Conservation (phyloP, 495 filamentous ascomycete species). For the Annulohypoxylon moriforme region DNA sequence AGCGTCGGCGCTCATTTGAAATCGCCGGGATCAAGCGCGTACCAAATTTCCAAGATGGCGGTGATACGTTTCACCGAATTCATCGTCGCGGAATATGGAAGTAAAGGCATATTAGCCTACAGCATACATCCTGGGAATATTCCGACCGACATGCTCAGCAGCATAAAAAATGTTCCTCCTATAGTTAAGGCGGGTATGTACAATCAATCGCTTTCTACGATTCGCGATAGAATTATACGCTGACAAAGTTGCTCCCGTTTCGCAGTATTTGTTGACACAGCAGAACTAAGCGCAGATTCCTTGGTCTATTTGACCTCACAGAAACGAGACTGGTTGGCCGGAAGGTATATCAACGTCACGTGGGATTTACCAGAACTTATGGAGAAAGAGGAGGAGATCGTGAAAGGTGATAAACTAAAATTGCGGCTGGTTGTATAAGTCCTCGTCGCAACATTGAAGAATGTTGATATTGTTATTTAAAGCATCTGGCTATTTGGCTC, state of each 20-base stretch:
- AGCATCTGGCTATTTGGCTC: not conserved
- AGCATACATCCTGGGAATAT: conserved; percentile 64
- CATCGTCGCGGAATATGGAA: conserved; percentile 55
- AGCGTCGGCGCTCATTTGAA: conserved; percentile 56
- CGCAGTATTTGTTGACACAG: conserved; percentile 55
- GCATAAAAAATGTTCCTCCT: conserved; percentile 10
- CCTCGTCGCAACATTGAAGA: not conserved
- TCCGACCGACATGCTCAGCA: conserved; percentile 56
- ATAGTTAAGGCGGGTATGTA: conserved; percentile 39
- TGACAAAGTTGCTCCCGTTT: conserved; percentile 2
- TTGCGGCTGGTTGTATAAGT: conserved; percentile 52
- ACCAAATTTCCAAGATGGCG: conserved; percentile 62
- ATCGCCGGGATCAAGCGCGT: conserved; percentile 49
- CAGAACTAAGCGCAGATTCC: conserved; percentile 60
- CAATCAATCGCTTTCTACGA: not conserved
- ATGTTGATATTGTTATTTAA: not conserved
- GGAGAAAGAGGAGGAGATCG: conserved; percentile 57
- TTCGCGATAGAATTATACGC: not conserved
- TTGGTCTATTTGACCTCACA: conserved; percentile 61
- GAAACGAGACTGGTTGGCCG: conserved; percentile 63
- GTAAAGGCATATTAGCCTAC: conserved; percentile 60
- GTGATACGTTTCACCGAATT: conserved; percentile 62
- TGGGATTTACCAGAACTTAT: conserved; percentile 64
- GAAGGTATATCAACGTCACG: conserved; percentile 59
- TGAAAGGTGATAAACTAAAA: conserved; percentile 59